Percentiles rank a stretch among this genome's conserved stretches.
These are phyloP conservation scores for Clausena lansium DNA, from an alignment of 345 rosid species.

Conservation along the genomic window DNA sequence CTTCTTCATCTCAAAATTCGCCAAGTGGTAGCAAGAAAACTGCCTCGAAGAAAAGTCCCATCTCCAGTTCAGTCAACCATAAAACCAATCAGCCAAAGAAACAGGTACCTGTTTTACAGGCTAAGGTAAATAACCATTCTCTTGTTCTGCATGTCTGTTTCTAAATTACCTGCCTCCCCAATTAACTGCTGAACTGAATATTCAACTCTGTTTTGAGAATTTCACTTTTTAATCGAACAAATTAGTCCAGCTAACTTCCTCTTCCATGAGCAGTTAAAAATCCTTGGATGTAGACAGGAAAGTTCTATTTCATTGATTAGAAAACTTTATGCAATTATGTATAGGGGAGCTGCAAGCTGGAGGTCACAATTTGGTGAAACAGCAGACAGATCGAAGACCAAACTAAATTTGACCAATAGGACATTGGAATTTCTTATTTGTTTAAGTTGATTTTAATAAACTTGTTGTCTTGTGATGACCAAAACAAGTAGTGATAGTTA, in stretches of 20 bases:
- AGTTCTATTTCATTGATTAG: not conserved
- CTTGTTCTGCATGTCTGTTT: not conserved
- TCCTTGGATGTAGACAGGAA: not conserved
- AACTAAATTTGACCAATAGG: not conserved
- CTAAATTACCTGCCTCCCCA: not conserved
- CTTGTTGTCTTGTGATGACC: not conserved
- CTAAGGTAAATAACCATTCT: conserved; percentile 14
- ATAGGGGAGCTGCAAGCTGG: not conserved
- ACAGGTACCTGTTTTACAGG: not conserved
- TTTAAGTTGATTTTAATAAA: not conserved
- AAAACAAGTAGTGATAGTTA: not conserved
- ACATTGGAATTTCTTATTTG: not conserved
- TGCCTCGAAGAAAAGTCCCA: not conserved
- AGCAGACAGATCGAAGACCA: not conserved
- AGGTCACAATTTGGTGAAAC: not conserved
- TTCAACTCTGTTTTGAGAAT: not conserved
- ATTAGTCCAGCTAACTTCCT: not conserved
- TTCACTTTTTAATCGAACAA: not conserved
- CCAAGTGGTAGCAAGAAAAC: conserved; percentile 1
- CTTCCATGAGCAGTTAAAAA: not conserved
- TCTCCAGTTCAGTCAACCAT: not conserved
- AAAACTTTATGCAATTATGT: not conserved
- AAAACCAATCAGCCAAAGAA: conserved; percentile 1
- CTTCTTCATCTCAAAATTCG: not conserved
- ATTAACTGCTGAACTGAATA: not conserved